Evolutionary conservation across 192 early-diverging fungal genomes (phyloP).

Genomic region (Piromyces sp.): DNA sequence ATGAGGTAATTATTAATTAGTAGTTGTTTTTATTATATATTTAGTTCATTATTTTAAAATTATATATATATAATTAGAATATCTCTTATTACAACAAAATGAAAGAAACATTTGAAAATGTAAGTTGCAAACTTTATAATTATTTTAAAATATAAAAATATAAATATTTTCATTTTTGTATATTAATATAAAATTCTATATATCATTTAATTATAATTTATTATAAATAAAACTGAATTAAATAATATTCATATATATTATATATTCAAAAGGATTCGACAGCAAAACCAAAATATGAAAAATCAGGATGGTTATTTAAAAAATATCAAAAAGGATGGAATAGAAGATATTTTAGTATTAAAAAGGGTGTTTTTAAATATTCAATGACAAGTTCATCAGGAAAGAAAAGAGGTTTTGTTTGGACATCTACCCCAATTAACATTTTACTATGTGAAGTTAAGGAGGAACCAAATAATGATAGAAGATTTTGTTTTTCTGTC

Average conservation of each 20-base stretch:
- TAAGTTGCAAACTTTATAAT: not conserved
- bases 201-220: too few species aligned
- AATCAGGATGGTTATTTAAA: not conserved
- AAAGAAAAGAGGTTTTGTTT: constrained; percentile 27
- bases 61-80: too few species aligned
- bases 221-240: too few species aligned
- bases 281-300: not conserved
- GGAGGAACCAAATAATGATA: constrained; percentile 31
- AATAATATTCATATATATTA: too few species aligned
- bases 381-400: not conserved
- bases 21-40: too few species aligned
- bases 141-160: too few species aligned
- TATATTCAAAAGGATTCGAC: too few species aligned
- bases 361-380: not conserved
- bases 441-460: constrained; percentile 35
- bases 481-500: constrained; percentile 55
- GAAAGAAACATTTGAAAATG: not conserved
- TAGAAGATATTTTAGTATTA: not conserved
- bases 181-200: too few species aligned
- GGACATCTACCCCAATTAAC: constrained; percentile 27
- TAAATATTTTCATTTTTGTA: too few species aligned
- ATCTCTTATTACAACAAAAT: not conserved
- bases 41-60: too few species aligned
- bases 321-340: not conserved
- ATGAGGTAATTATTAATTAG: not conserved